phyloP scores from a whole-genome alignment of 169 alveolate genomes.

The Babesia gibsoni region DNA sequence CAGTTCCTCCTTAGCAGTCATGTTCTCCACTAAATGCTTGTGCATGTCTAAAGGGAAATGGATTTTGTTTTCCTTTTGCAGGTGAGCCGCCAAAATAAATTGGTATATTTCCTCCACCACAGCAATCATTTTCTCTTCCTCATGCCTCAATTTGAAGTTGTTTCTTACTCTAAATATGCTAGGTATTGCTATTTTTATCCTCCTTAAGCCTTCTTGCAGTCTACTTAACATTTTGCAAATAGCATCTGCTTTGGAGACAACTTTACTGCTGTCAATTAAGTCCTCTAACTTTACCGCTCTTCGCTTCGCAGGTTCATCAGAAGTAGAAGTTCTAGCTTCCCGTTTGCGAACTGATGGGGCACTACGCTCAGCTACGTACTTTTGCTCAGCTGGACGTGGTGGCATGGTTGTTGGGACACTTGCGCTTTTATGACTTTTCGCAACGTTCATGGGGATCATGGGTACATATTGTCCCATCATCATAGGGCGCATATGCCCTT shows the following conservation, averaged over 20 bases:
- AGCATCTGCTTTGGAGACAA: background rate
- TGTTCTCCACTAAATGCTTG: background rate
- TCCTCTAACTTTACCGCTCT: background rate
- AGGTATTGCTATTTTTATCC: slow-evolving; percentile 24
- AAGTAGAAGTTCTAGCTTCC: too few species aligned
- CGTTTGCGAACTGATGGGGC: background rate
- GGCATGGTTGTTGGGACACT: background rate
- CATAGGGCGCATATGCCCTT: background rate
- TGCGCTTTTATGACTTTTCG: background rate
- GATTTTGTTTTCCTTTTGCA: slow-evolving; percentile 24
- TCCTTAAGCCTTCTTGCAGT: background rate
- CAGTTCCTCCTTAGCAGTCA: slow-evolving; percentile 1
- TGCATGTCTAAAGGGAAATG: slow-evolving; percentile 12
- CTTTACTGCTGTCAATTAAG: background rate
- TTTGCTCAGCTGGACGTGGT: background rate
- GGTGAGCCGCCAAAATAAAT: slow-evolving; percentile 25
- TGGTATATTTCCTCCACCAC: slow-evolving; percentile 46
- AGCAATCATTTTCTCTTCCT: slow-evolving; percentile 24
- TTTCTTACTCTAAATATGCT: slow-evolving; percentile 51
- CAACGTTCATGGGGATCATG: background rate
- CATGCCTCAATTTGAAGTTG: slow-evolving; percentile 22
- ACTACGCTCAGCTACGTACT: background rate
- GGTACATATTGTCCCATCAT: slow-evolving; percentile 27
- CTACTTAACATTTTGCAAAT: background rate
- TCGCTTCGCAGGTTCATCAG: background rate